A percentile compares a stretch with the other conserved stretches of the same genome.
phyloP scores from a whole-genome alignment of 441 rosid genomes.

The Geranium incanum region DNA sequence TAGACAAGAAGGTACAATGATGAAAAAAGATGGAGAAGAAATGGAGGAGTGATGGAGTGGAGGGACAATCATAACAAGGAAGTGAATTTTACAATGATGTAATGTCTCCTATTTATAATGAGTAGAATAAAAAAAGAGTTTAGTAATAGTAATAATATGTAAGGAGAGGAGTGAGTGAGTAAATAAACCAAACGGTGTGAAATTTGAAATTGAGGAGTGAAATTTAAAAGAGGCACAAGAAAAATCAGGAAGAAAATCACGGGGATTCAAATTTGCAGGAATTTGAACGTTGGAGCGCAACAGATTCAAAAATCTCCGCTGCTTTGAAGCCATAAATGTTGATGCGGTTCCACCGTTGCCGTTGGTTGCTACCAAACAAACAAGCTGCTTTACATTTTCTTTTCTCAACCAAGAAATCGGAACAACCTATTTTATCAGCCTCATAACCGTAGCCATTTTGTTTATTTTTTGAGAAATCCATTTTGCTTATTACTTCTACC shows the following conservation, averaged over 20 bases:
- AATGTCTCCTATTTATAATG: conserved; percentile 40
- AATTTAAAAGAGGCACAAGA: conserved; percentile 3
- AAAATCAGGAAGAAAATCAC: conserved; percentile 43
- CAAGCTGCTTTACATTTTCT: neutral
- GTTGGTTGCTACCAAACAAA: neutral
- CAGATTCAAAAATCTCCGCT: conserved; percentile 25
- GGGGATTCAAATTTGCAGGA: conserved; percentile 34
- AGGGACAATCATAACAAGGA: conserved; percentile 26
- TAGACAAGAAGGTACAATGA: conserved; percentile 66
- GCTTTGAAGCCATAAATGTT: neutral
- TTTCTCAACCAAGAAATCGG: neutral
- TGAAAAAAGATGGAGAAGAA: conserved; percentile 25
- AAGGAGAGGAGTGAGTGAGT: neutral
- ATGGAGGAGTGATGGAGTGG: conserved; percentile 15
- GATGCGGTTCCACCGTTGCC: neutral
- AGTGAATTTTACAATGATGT: conserved; percentile 23
- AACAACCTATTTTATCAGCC: no score
- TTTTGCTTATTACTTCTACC: no score
- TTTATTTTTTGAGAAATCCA: no score
- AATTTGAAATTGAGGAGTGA: neutral
- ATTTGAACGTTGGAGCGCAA: conserved; percentile 73
- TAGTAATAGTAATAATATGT: no score
- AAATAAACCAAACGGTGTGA: neutral
- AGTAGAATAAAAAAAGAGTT: neutral
- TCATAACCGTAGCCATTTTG: no score